Evolutionary conservation across 1,139 yeast species (phyloP).

Genomic region (Chernovozyma aurita): DNA sequence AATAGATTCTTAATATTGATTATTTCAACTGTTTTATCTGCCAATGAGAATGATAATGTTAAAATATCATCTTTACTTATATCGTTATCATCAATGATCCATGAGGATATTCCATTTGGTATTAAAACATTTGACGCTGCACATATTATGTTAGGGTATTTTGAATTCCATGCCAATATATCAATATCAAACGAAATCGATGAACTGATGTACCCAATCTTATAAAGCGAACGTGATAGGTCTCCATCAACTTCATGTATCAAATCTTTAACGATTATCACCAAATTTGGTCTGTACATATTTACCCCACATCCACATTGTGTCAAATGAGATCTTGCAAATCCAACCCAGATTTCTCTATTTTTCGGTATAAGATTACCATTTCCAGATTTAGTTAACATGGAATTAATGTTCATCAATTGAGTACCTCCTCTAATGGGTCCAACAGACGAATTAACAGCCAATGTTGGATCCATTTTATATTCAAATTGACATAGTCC

Average conservation of each 20-base stretch:
- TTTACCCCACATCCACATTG: constrained; percentile 24
- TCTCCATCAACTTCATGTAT: constrained; percentile 12
- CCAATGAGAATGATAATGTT: constrained; percentile 12
- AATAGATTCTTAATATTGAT: constrained; percentile 12
- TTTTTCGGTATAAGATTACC: constrained; percentile 12
- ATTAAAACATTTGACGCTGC: constrained; percentile 19
- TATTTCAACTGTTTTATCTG: constrained; percentile 11
- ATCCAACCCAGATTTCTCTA: constrained; percentile 24
- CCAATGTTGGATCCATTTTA: constrained; percentile 7
- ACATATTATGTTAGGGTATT: constrained; percentile 23
- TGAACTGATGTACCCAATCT: constrained; percentile 29
- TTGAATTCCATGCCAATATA: constrained; percentile 27
- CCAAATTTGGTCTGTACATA: constrained; percentile 25
- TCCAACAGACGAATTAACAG: constrained; percentile 13
- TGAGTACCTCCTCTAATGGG: constrained; percentile 26
- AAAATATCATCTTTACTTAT: constrained; percentile 3
- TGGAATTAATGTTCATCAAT: constrained; percentile 15
- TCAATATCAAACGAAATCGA: constrained; percentile 33
- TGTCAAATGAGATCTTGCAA: constrained; percentile 23
- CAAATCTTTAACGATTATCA: constrained; percentile 16
- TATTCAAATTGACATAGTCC: constrained; percentile 14
- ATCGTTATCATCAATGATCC: constrained; percentile 11
- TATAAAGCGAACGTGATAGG: constrained; percentile 14
- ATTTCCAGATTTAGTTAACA: constrained; percentile 6
- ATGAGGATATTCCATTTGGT: constrained; percentile 24